phyloP scores from a whole-genome alignment of 805 yeast genomes.

The Starmerella gropengiesseri region DNA sequence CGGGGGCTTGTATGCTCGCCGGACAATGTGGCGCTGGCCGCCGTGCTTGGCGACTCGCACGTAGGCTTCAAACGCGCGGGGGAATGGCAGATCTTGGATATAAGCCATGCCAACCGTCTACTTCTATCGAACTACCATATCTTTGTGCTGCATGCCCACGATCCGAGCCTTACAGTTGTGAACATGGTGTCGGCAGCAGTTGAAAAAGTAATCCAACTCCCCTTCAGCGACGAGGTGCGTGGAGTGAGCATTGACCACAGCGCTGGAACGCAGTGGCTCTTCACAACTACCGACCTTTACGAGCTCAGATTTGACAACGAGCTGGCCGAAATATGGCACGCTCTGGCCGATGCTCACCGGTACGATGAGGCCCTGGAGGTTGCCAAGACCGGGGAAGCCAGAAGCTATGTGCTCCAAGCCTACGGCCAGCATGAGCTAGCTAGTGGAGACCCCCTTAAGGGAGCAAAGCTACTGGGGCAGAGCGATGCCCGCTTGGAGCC shows the following conservation, averaged over 20 bases:
- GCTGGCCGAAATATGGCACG: slow-evolving; percentile 62
- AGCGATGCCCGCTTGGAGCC: slow-evolving; percentile 61
- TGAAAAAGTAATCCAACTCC: slow-evolving; percentile 35
- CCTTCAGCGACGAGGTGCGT: slow-evolving; percentile 30
- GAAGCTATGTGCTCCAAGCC: slow-evolving; percentile 40
- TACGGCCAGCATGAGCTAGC: slow-evolving; percentile 44
- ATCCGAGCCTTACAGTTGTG: slow-evolving; percentile 1
- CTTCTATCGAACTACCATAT: slow-evolving; percentile 16
- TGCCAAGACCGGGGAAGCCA: slow-evolving; percentile 26
- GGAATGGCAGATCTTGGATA: neutral
- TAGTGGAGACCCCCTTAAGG: slow-evolving; percentile 26
- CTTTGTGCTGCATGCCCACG: slow-evolving; percentile 2
- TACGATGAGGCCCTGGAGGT: slow-evolving; percentile 57
- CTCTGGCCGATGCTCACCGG: slow-evolving; percentile 39
- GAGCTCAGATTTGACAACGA: slow-evolving; percentile 63
- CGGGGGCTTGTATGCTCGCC: slow-evolving; percentile 8
- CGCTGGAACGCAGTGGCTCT: slow-evolving; percentile 65
- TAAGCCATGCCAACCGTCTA: neutral
- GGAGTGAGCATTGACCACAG: slow-evolving; percentile 43
- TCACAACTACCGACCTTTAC: slow-evolving; percentile 46
- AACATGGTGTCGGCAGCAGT: slow-evolving; percentile 30
- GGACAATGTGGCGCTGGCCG: slow-evolving; percentile 9
- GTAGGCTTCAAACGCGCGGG: slow-evolving; percentile 3
- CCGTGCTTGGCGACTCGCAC: neutral
- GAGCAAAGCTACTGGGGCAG: slow-evolving; percentile 49